Evolutionary conservation across 495 filamentous ascomycete genomes (phyloP).

Genomic region (Neurospora hispaniola): DNA sequence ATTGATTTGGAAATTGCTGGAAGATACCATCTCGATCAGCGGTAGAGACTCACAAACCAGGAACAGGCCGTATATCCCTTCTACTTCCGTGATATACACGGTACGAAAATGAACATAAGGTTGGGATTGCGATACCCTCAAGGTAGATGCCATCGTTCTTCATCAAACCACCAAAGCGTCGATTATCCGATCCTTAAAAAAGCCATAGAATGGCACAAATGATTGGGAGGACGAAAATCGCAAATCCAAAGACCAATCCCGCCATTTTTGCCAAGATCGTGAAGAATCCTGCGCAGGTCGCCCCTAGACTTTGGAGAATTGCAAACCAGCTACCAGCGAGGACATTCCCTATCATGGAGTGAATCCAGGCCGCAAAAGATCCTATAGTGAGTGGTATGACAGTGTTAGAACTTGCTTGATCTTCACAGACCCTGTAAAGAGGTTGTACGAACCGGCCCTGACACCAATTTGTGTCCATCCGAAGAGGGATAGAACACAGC

Average conservation of each 20-base stretch:
- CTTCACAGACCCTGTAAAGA: neutral
- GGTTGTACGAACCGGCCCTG: neutral
- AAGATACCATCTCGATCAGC: neutral
- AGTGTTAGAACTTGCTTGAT: neutral
- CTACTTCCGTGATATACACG: too few relatives aligned
- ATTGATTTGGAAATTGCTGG: neutral
- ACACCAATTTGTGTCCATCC: neutral
- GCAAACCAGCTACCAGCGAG: neutral
- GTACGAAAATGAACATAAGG: too few relatives aligned
- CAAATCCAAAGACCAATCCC: neutral
- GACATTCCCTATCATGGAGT: neutral
- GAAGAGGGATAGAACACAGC: neutral
- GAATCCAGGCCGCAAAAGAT: neutral
- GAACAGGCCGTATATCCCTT: too few relatives aligned
- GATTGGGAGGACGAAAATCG: too few relatives aligned
- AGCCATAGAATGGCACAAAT: too few relatives aligned
- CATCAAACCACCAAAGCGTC: too few relatives aligned
- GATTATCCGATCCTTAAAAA: too few relatives aligned
- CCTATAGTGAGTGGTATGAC: neutral
- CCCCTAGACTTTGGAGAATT: neutral
- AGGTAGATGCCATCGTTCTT: too few relatives aligned
- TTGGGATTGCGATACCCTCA: too few relatives aligned
- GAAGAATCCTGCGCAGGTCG: neutral
- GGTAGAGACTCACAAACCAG: neutral
- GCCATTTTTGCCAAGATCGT: neutral